Base-by-base conservation (phyloP, 371 early-diverging fungal genomes). In the Syncephalis fuscata region DNA sequence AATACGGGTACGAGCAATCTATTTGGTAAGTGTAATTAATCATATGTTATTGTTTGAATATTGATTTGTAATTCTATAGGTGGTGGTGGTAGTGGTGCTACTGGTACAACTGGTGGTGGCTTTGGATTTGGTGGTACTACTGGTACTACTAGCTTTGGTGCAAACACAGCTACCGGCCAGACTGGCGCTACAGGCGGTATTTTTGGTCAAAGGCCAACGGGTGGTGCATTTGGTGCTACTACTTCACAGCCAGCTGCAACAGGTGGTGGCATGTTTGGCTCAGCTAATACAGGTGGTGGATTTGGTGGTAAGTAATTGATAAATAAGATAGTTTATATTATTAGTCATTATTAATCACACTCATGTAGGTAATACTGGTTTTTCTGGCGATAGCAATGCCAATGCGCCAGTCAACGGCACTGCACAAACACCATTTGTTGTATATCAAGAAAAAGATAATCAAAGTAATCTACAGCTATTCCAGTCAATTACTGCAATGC, bases 401-500 rank as follows among this genome's bases (percentile, higher is more conserved):
- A 9, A 50, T 32, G 11, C 5, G 36, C 53, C 45, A 14, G 61
- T 52, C 38, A 67, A 58, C 17, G 93, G 93, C 16, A 88, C 91
- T 0, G 81, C 82, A n/a, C 67, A 70, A 50, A 82, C 85, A 1
- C 61, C 79, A n/a, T 91, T 71, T 54, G 37, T 70, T 5, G 61
- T 78, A 7, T 74, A 74, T 1, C 54, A 59, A 17, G 90, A 92
- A 46, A 72, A 75, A 27, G 85, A 84, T 42, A 55, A 68, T 26
- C 67, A 70, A 7, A 73, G 71, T 21, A 58, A 68, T n/a, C 71
- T 66, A 47, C 71, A 77, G 46, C 63, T 61, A 27, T 83, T 82
- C 58, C 82, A 83, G 41, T 74, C 71, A 23, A 85, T 93, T 45
- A 72, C 80, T 22, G 85, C 88, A n/a, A 92, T 91, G 92, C 82